phyloP scores from a whole-genome alignment of 2,329 filamentous ascomycete species.

The Colletotrichum abscissum region DNA sequence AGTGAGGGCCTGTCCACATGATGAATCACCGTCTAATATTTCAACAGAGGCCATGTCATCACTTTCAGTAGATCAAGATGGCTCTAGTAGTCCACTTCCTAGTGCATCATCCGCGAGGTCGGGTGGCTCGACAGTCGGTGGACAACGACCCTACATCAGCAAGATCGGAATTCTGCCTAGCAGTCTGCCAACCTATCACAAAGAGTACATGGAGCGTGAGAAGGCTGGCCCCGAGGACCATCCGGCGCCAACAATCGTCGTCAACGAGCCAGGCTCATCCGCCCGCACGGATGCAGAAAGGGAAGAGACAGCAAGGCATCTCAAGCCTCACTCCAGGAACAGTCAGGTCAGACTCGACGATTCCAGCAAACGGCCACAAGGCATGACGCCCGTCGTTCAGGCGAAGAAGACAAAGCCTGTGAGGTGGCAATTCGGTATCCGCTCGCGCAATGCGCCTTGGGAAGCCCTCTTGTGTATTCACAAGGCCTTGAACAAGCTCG shows the following conservation, averaged over 20 bases:
- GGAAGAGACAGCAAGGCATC: conserved; percentile 80
- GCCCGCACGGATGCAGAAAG: conserved; percentile 78
- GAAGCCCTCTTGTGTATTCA: conserved; percentile 97
- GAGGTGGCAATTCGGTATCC: conserved; percentile 98
- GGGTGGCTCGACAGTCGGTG: conserved; percentile 60
- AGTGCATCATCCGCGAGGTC: conserved; percentile 67
- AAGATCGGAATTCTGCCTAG: conserved; percentile 94
- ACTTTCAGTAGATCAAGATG: conserved; percentile 48
- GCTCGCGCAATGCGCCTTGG: conserved; percentile 91
- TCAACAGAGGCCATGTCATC: conserved; percentile 43
- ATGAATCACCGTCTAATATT: not conserved
- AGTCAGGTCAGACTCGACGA: conserved; percentile 77
- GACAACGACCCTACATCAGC: conserved; percentile 73
- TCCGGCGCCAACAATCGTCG: conserved; percentile 54
- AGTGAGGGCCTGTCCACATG: too few relatives aligned
- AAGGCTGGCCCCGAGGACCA: conserved; percentile 62
- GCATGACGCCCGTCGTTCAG: conserved; percentile 68
- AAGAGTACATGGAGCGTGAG: conserved; percentile 85
- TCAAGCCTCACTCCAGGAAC: conserved; percentile 83
- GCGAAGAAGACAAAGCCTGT: conserved; percentile 81
- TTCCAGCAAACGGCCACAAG: conserved; percentile 67
- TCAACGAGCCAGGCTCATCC: conserved; percentile 58
- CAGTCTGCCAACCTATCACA: conserved; percentile 90
- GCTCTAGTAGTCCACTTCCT: conserved; percentile 59
- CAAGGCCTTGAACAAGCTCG: conserved; percentile 87